phyloP scores from a whole-genome alignment of 2,329 filamentous ascomycete species.

The Mariannaea elegans region DNA sequence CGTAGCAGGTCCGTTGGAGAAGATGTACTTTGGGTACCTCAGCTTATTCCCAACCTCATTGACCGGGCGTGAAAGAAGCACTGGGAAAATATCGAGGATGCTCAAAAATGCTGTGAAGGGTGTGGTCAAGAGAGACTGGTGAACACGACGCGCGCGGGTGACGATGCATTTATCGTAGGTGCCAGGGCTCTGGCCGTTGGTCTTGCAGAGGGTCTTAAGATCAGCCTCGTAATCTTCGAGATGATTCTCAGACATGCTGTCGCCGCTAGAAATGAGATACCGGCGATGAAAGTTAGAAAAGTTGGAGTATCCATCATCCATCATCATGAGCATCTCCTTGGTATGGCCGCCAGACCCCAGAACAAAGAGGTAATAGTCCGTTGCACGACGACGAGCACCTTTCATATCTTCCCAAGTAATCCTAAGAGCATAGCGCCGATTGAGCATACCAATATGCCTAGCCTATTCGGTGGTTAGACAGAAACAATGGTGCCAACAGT shows the following conservation, averaged over 20 bases:
- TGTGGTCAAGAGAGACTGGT: slow-evolving; percentile 80
- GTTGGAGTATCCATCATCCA: slow-evolving; percentile 66
- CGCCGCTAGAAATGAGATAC: slow-evolving; percentile 82
- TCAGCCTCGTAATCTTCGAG: slow-evolving; percentile 66
- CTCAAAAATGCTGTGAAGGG: slow-evolving; percentile 74
- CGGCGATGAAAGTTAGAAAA: slow-evolving; percentile 72
- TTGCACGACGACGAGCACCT: slow-evolving; percentile 6
- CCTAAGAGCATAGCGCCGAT: slow-evolving; percentile 27
- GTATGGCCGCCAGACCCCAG: slow-evolving; percentile 96
- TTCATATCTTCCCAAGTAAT: slow-evolving; percentile 24
- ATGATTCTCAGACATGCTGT: slow-evolving; percentile 70
- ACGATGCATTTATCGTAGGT: slow-evolving; percentile 74
- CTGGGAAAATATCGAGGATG: slow-evolving; percentile 67
- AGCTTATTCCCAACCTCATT: slow-evolving; percentile 34
- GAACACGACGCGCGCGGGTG: slow-evolving; percentile 80
- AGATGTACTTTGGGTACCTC: slow-evolving; percentile 75
- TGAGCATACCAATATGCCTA: slow-evolving; percentile 43
- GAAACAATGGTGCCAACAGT: neutral
- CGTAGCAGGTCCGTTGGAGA: slow-evolving; percentile 90
- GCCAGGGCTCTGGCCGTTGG: slow-evolving; percentile 43
- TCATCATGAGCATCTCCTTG: slow-evolving; percentile 90
- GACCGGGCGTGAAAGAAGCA: slow-evolving; percentile 55
- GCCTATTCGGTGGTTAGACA: slow-evolving; percentile 31
- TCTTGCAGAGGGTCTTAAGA: slow-evolving; percentile 37
- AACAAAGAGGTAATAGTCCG: slow-evolving; percentile 75